A percentile compares a stretch with the other conserved stretches of the same genome.
These are phyloP conservation scores for Starmera amethionina DNA, from an alignment of 805 yeast species.

Conservation along the genomic window DNA sequence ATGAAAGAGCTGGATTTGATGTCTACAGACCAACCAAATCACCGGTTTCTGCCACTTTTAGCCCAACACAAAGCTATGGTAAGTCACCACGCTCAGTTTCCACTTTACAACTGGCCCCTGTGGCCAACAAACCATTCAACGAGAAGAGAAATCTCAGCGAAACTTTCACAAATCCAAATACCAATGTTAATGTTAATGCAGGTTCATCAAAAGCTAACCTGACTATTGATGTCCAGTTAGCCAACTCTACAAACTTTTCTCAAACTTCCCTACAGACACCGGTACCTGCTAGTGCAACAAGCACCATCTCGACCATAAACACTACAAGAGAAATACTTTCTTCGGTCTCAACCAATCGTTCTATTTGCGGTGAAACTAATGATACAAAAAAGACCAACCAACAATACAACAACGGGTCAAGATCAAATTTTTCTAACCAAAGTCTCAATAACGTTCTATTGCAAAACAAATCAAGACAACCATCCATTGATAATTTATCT, in stretches of 20 bases:
- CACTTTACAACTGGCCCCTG: slow-evolving; percentile 7
- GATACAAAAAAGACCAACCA: too few species aligned
- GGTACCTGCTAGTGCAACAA: too few species aligned
- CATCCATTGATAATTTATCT: too few species aligned
- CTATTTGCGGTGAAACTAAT: too few species aligned
- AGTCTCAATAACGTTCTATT: too few species aligned
- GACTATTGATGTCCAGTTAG: slow-evolving; percentile 3
- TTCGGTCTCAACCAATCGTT: too few species aligned
- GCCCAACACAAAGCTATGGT: neutral
- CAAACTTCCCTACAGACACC: too few species aligned
- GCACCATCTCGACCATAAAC: too few species aligned
- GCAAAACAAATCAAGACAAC: too few species aligned
- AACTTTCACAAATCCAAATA: neutral
- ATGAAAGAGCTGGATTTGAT: slow-evolving; percentile 80
- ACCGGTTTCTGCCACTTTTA: neutral
- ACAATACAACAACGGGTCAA: too few species aligned
- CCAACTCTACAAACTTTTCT: slow-evolving; percentile 1
- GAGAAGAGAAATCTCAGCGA: slow-evolving; percentile 14
- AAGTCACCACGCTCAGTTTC: slow-evolving; percentile 1
- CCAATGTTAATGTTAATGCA: neutral
- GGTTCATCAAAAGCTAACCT: neutral
- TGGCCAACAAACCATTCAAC: neutral
- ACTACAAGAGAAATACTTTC: too few species aligned
- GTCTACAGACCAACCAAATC: slow-evolving; percentile 24
- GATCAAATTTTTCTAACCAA: too few species aligned